Percentiles rank a stretch among this genome's conserved stretches.
These are phyloP conservation scores for Penicillium turbatum DNA, from an alignment of 495 filamentous ascomycete genomes.

Conservation along the genomic window DNA sequence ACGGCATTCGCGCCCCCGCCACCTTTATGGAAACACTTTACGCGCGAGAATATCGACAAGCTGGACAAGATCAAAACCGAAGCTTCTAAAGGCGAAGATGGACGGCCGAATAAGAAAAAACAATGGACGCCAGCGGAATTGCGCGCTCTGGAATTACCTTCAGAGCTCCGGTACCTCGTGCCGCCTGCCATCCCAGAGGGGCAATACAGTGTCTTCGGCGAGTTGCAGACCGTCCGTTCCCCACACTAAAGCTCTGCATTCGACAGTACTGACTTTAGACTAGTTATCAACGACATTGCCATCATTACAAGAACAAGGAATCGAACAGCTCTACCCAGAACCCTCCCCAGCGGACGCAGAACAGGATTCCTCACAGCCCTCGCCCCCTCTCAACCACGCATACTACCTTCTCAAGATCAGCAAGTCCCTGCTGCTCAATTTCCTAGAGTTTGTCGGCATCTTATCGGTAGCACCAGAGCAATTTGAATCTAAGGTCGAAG, in stretches of 20 bases:
- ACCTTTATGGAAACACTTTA: conserved; percentile 87
- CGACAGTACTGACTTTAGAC: not conserved
- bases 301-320: conserved; percentile 61
- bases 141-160: conserved; percentile 57
- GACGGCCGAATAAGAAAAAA: conserved; percentile 28
- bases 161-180: conserved; percentile 72
- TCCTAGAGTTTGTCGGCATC: conserved; percentile 71
- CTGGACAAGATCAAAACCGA: conserved; percentile 53
- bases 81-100: conserved; percentile 37
- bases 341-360: conserved; percentile 31
- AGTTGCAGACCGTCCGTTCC: conserved; percentile 53
- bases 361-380: conserved; percentile 33
- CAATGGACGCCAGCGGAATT: conserved; percentile 44
- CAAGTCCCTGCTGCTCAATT: conserved; percentile 79
- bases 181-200: conserved; percentile 76
- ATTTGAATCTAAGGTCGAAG: conserved; percentile 60
- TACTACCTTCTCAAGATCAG: conserved; percentile 73
- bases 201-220: conserved; percentile 71
- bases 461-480: conserved; percentile 59
- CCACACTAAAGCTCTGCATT: not conserved
- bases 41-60: conserved; percentile 64
- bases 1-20: conserved; percentile 78
- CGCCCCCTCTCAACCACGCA: conserved; percentile 58
- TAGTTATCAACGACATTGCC: conserved; percentile 59
- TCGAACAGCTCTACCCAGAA: conserved; percentile 64